Base-by-base conservation (phyloP, 768 basidiomycete species). In the Collybia sp. region DNA sequence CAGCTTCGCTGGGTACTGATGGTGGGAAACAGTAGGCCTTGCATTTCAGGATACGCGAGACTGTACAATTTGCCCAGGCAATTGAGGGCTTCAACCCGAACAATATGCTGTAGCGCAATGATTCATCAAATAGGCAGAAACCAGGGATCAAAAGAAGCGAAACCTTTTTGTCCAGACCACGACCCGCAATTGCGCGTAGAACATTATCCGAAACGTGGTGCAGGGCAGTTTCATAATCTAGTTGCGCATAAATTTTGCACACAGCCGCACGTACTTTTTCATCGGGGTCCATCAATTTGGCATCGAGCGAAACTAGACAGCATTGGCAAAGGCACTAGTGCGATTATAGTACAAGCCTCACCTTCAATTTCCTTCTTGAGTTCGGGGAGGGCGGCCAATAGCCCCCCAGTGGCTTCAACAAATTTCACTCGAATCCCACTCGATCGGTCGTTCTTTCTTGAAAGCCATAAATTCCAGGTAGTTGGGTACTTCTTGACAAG, bases 31-130 rank as follows among this genome's bases (percentile, higher is more conserved):
- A 32, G 34, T 19, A 38, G 43, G 20, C 66, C 89, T 48, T 53
- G 96, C 93, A 99, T 93, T 62, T 96, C 93, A 0, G 86, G 79
- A 62, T 83, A 93, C 0, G 93, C 93, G 11, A 86, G 68, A 49
- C 76, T 78, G 61, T 88, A 98, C 1, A 97, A 66, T 53, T 79
- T 85, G 3, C 85, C 90, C 1, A 95, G 64, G 12, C 80, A 80
- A 30, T 76, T 82, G 50, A 89, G 72, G 0, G 96, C 91, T 64
- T 94, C 90, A 0, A 69, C 54, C 12, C 87, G 85, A 5, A 91
- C 88, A 35, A 66, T 48, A 18, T 73, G 69, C 77, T 86, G 45
- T 12, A 42, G n/a, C 39, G n/a, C 8, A 8, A n/a, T 47, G 33
- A 13, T 2, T 44, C 46, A 36, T 31, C 41, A 31, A 39, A 3